Evolutionary conservation across 345 rosid species (phyloP).

Genomic region (Melaleuca alternifolia): DNA sequence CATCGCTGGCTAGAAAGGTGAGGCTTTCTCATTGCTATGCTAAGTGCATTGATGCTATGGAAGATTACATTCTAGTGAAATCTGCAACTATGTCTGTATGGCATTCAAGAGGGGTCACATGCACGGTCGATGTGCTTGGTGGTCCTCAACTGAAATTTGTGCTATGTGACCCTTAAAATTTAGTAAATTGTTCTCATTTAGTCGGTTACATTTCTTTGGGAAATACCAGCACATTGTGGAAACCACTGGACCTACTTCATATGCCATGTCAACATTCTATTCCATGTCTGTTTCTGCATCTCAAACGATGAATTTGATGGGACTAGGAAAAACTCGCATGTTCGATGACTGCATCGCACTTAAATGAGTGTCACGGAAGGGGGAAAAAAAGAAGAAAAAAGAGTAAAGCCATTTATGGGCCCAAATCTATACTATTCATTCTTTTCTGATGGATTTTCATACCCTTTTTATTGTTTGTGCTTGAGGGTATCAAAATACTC

Average conservation of each 20-base stretch:
- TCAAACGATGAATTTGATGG: background rate
- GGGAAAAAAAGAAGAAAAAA: background rate
- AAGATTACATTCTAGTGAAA: background rate
- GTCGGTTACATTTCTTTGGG: background rate
- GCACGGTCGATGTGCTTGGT: background rate
- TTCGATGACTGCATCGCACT: background rate
- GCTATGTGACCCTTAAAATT: background rate
- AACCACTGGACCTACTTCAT: background rate
- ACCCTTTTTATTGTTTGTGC: background rate
- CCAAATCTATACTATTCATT: background rate
- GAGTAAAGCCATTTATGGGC: background rate
- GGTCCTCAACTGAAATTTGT: background rate
- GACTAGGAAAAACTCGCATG: background rate
- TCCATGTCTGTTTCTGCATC: background rate
- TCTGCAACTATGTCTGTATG: background rate
- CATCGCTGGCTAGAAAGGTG: slow-evolving; percentile 52
- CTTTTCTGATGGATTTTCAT: background rate
- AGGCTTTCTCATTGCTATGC: slow-evolving; percentile 11
- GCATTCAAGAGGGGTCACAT: background rate
- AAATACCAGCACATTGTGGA: background rate
- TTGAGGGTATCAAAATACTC: background rate
- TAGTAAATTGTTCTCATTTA: background rate
- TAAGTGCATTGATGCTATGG: background rate
- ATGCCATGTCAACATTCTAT: background rate
- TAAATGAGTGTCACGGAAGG: background rate